A percentile compares a stretch with the other conserved stretches of the same genome.
phyloP scores from a whole-genome alignment of 2,329 filamentous ascomycete species.

The Thielaviopsis euricoi region DNA sequence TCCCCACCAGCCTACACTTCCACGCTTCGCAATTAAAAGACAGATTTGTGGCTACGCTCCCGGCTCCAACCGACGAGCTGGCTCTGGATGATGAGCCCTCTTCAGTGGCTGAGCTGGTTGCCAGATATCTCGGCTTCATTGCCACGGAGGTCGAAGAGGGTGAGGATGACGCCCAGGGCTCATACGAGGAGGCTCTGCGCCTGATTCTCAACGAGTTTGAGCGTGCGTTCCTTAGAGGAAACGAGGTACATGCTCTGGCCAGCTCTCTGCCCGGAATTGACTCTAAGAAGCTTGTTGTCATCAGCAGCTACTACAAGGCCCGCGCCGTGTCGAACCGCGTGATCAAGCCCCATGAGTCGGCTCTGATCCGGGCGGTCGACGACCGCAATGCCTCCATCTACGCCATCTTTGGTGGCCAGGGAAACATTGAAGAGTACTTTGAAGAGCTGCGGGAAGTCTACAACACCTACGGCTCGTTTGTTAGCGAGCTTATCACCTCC shows the following conservation, averaged over 20 bases:
- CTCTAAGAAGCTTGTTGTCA: conserved; percentile 78
- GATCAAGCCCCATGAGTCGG: conserved; percentile 86
- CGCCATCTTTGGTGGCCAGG: conserved; percentile 90
- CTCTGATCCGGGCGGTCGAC: conserved; percentile 72
- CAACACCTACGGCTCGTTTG: conserved; percentile 77
- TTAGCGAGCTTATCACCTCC: conserved; percentile 66
- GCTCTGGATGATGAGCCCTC: conserved; percentile 99
- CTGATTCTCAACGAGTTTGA: conserved; percentile 92
- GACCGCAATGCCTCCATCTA: conserved; percentile 76
- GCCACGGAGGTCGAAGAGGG: conserved; percentile 80
- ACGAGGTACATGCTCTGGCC: conserved; percentile 86
- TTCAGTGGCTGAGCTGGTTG: conserved; percentile 80
- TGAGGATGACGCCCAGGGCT: conserved; percentile 75
- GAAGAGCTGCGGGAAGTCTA: conserved; percentile 89
- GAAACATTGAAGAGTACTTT: conserved; percentile 99
- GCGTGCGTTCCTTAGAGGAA: conserved; percentile 81
- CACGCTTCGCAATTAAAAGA: conserved; percentile 91
- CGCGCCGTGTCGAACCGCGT: conserved; percentile 68
- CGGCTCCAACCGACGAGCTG: conserved; percentile 85
- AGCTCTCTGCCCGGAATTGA: conserved; percentile 78
- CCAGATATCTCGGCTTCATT: conserved; percentile 81
- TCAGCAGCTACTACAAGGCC: conserved; percentile 82
- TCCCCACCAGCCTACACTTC: conserved; percentile 91
- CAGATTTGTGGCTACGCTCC: conserved; percentile 69
- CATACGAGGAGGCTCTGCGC: conserved; percentile 84